Base-by-base conservation (phyloP, 257 asterid genomes). In the Knoxia roxburghii region DNA sequence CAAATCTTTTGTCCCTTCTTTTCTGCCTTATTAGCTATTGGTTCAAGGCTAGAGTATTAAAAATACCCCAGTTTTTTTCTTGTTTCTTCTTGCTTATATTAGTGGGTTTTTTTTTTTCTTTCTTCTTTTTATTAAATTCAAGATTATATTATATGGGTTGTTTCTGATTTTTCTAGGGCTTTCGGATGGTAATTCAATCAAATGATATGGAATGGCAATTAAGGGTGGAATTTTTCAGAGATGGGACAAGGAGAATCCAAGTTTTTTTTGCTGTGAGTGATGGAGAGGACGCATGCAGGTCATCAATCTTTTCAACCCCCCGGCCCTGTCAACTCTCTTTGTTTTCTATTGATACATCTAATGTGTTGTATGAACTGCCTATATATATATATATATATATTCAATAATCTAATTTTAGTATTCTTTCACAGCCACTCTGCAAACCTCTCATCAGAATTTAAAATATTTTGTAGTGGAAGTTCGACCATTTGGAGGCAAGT, bases 271-370 rank as follows among this genome's bases (percentile, higher is more conserved):
- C 46, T 59, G 48, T 67, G 79, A 51, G 72, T 75, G 83, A 79
- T 74, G 80, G 89, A 86, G 84, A 79, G 73, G 90, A 81, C 89
- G 83, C 80, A 72, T 83, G 86, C 80, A 72, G 84, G 86, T 86
- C 93, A 83, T 83, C 93, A 82, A 83, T 85, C 91, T 82, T 82
- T 85, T 86, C 95, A 82, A 73, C 49, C 68, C 75, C 74, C 68
- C 55, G 74, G 62, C 80, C 80, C 83, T 77, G 82, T 84, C 97
- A 86, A 81, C 76, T 77, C 79, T 58, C 4, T 5, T 54, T n/a
- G 48, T 50, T 68, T 39, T 53, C 60, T 75, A 43, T 48, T 70
- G 56, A 33, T 70, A 43, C 26, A n/a, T 68, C 60, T 53, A 5
- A 52, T n/a, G 63, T 54, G 48, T 65, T 67, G 46, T 33, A 26